A percentile compares a stretch with the other conserved stretches of the same genome.
Conservation (phyloP, 345 rosid species). For the Chamaenerion angustifolium region DNA sequence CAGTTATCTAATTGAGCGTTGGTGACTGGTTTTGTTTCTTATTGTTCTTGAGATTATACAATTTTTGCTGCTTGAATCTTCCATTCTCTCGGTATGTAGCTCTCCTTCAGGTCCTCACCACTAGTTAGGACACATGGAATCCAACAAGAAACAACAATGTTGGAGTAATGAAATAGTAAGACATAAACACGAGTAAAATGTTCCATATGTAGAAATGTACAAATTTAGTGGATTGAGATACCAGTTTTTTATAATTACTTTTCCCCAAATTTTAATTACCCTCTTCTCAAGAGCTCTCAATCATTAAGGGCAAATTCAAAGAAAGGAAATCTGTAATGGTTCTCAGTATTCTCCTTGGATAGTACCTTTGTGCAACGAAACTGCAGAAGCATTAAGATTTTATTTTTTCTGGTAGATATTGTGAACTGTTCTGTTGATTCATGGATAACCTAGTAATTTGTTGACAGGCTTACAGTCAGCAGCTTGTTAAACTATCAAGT, state of each 20-base stretch:
- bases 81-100: background rate
- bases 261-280: background rate
- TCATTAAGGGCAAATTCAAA: background rate
- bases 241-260: background rate
- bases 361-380: too few relatives aligned
- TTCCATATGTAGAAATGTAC: too few relatives aligned
- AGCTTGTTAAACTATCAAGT: conserved; percentile 20
- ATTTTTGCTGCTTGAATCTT: background rate
- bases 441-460: conserved; percentile 1
- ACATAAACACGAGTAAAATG: too few relatives aligned
- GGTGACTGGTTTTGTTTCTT: background rate
- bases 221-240: too few relatives aligned
- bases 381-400: too few relatives aligned
- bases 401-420: background rate
- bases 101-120: too few relatives aligned
- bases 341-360: too few relatives aligned
- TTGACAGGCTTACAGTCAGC: conserved; percentile 32
- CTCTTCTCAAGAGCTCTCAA: too few relatives aligned
- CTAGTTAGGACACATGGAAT: too few relatives aligned
- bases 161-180: too few relatives aligned
- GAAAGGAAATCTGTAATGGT: too few relatives aligned
- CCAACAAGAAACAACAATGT: too few relatives aligned
- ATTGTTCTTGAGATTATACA: background rate
- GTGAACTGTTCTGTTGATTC: background rate
- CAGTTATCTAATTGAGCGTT: background rate